Conservation (phyloP, 1,284 basidiomycete species). For the Ceratobasidium sp. region DNA sequence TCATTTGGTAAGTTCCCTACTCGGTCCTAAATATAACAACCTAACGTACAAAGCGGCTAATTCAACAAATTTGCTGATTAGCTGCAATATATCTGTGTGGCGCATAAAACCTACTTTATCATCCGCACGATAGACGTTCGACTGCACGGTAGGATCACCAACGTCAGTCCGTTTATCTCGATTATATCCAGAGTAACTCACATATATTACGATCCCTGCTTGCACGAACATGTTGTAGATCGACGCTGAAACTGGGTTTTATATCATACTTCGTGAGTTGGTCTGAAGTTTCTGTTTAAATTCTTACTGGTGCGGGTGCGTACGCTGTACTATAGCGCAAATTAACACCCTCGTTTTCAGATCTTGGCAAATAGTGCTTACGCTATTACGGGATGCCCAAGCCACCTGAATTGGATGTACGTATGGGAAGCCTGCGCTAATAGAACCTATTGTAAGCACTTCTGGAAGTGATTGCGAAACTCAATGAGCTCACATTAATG, state of each 20-base stretch:
- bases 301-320: constrained; percentile 32
- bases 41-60: constrained; percentile 38
- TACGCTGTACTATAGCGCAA: constrained; percentile 25
- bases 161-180: neutral
- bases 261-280: neutral
- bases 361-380: neutral
- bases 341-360: neutral
- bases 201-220: constrained; percentile 28
- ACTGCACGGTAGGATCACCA: neutral
- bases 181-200: neutral
- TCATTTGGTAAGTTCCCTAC: neutral
- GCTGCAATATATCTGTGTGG: too few relatives aligned
- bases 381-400: constrained; percentile 28
- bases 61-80: constrained; percentile 17
- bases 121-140: constrained; percentile 45
- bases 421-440: constrained; percentile 31
- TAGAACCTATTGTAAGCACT: neutral
- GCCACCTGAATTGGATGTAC: constrained; percentile 37
- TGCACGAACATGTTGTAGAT: constrained; percentile 39
- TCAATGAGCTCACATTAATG: constrained; percentile 25
- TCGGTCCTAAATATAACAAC: neutral
- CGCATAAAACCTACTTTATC: constrained; percentile 22
- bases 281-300: neutral
- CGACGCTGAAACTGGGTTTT: constrained; percentile 24
- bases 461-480: neutral